These are phyloP conservation scores for Naegleria gruberi DNA, from an alignment of 208 protist species.

Conservation along the genomic window DNA sequence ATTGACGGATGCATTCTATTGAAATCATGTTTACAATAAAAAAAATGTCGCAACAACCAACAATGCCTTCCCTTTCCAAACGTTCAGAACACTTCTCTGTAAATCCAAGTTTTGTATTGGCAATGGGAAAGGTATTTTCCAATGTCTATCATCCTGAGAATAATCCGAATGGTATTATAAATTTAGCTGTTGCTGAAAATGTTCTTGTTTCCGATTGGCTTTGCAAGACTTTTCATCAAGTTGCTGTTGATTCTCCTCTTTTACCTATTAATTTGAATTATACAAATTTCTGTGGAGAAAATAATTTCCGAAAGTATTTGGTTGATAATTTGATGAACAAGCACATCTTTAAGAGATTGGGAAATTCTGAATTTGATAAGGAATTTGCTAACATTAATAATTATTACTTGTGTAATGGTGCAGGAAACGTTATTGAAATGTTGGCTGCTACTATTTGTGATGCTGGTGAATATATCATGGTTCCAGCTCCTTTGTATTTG, in stretches of 20 bases:
- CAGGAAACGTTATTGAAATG: background rate
- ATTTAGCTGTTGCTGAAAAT: constrained; percentile 13
- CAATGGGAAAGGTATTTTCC: background rate
- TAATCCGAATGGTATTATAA: background rate
- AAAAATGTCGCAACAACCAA: background rate
- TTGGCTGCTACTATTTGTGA: background rate
- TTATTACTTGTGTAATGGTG: constrained; percentile 2
- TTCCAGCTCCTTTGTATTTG: background rate
- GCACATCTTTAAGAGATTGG: background rate
- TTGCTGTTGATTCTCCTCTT: background rate
- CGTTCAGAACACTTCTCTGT: background rate
- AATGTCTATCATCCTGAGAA: background rate
- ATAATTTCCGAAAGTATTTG: background rate
- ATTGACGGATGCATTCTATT: no score
- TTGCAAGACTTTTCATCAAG: background rate
- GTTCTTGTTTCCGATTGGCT: background rate
- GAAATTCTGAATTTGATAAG: background rate
- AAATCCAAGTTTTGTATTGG: background rate
- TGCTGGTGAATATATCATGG: background rate
- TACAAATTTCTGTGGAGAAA: background rate
- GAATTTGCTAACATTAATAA: background rate
- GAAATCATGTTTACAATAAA: background rate
- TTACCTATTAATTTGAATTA: background rate
- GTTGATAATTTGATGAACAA: background rate
- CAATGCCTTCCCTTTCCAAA: background rate